Evolutionary conservation across 2,329 filamentous ascomycete genomes (phyloP).

Genomic region (Aspergillus ochraceus): DNA sequence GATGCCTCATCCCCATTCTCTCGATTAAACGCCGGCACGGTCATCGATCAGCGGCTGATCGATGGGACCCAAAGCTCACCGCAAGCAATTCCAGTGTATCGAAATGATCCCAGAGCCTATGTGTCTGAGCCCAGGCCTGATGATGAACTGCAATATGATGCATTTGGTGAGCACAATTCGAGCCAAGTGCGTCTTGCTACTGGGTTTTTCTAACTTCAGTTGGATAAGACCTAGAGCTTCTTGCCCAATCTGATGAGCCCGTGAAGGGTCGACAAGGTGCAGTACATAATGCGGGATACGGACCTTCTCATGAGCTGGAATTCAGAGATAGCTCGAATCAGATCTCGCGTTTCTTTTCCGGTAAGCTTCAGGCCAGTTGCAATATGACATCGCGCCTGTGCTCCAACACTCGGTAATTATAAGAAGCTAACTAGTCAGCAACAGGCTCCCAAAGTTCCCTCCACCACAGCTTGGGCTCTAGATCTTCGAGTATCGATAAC

Average conservation of each 20-base stretch:
- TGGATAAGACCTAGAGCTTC: constrained; percentile 36
- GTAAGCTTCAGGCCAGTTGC: constrained; percentile 19
- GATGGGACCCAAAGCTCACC: constrained; percentile 21
- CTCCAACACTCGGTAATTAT: neutral
- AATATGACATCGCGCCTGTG: neutral
- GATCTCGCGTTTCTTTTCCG: constrained; percentile 30
- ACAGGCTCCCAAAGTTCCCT: constrained; percentile 22
- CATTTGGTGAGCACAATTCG: constrained; percentile 45
- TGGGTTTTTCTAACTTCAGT: neutral
- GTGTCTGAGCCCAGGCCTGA: neutral
- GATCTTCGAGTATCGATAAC: constrained; percentile 25
- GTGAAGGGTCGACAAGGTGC: constrained; percentile 7
- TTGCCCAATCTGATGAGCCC: constrained; percentile 31
- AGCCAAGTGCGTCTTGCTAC: neutral
- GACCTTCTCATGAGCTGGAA: neutral
- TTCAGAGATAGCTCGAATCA: constrained; percentile 10
- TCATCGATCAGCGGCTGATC: constrained; percentile 26
- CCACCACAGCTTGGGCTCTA: constrained; percentile 25
- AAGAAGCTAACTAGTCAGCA: constrained; percentile 10
- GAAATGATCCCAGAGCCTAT: neutral
- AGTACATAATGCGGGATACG: neutral
- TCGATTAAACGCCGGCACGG: constrained; percentile 10
- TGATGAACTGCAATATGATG: constrained; percentile 43
- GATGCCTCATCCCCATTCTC: constrained; percentile 1
- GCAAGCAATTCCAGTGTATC: constrained; percentile 2